A percentile compares a stretch with the other conserved stretches of the same genome.
Conservation (phyloP, 805 yeast species). For the Wickerhamiella sorbophila region DNA sequence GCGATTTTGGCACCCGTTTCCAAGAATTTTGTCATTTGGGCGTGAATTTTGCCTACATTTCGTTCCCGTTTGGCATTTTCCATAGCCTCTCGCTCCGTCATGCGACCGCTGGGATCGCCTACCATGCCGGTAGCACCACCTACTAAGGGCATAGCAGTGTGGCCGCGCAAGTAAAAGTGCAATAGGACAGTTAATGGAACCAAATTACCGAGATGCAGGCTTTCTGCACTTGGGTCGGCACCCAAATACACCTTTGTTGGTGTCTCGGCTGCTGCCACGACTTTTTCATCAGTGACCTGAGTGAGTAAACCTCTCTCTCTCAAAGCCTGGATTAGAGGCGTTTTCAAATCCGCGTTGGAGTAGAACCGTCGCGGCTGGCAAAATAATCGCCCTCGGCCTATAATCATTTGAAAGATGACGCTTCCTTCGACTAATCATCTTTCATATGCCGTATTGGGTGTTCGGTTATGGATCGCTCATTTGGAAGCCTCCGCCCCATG, state of each 20-base stretch:
- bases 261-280: conserved; percentile 19
- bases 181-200: conserved; percentile 73
- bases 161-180: conserved; percentile 78
- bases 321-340: conserved; percentile 31
- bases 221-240: conserved; percentile 88
- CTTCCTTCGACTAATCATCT: background rate
- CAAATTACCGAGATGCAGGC: conserved; percentile 82
- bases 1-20: conserved; percentile 50
- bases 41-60: conserved; percentile 46
- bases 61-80: conserved; percentile 34
- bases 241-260: conserved; percentile 69
- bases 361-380: background rate
- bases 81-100: conserved; percentile 55
- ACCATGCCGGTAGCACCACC: conserved; percentile 77
- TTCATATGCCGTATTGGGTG: conserved; percentile 37
- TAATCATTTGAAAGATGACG: background rate
- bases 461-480: conserved; percentile 84
- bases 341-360: conserved; percentile 1
- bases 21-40: conserved; percentile 51
- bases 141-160: conserved; percentile 65
- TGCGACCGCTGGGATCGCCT: conserved; percentile 93
- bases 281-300: conserved; percentile 19
- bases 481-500: conserved; percentile 77
- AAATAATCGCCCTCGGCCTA: background rate
- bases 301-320: conserved; percentile 36